Percentiles rank a stretch among this genome's conserved stretches.
Evolutionary conservation across 1,284 basidiomycete genomes (phyloP).

Genomic region (Spongiforma sp.): DNA sequence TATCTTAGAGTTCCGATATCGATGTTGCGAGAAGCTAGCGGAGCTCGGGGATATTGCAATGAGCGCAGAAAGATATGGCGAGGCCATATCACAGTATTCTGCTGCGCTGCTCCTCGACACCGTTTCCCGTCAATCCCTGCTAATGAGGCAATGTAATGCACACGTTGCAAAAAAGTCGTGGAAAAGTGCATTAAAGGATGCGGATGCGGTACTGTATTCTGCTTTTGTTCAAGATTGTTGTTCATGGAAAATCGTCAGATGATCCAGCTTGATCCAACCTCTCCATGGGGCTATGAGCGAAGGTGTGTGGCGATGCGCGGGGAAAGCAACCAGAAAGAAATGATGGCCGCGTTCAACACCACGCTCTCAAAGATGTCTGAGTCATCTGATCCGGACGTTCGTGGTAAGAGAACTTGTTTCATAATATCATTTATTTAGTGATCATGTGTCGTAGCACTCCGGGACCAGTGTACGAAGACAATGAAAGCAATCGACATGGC

Average conservation of each 20-base stretch:
- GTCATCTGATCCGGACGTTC: too few species aligned
- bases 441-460: too few species aligned
- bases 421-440: too few species aligned
- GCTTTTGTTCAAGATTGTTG: background rate
- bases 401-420: too few species aligned
- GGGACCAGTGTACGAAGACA: too few species aligned
- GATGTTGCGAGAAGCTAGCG: background rate
- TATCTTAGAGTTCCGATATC: background rate
- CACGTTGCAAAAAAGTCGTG: background rate
- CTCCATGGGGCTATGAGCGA: background rate
- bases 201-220: background rate
- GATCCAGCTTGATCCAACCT: background rate
- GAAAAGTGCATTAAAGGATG: conserved; percentile 10
- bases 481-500: too few species aligned
- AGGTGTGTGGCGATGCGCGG: too few species aligned
- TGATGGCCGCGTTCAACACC: too few species aligned
- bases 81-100: background rate
- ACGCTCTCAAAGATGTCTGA: too few species aligned
- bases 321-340: too few species aligned
- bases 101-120: too few species aligned
- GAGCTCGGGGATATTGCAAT: background rate
- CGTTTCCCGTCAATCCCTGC: too few species aligned
- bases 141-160: background rate
- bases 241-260: background rate
- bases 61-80: background rate